Percentiles rank a stretch among this genome's conserved stretches.
phyloP scores from a whole-genome alignment of 2,329 filamentous ascomycete genomes.

The Nannizziopsis barbatae region DNA sequence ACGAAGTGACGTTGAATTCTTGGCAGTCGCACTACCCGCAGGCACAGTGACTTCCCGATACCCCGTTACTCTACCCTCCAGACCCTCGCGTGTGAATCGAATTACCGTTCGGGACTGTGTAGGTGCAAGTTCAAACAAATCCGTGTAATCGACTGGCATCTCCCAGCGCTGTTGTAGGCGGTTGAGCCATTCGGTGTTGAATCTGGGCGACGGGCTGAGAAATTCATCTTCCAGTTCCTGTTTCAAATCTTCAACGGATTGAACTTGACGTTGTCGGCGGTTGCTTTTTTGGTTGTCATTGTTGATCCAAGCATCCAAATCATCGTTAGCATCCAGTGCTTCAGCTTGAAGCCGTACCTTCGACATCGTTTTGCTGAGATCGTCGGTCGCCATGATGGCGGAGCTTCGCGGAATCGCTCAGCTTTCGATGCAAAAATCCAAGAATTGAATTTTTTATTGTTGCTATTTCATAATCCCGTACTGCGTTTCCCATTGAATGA shows the following conservation, averaged over 20 bases:
- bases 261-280: conserved; percentile 13
- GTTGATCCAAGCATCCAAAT: conserved; percentile 9
- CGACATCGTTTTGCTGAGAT: conserved; percentile 10
- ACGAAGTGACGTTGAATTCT: conserved; percentile 82
- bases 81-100: conserved; percentile 77
- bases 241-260: conserved; percentile 53
- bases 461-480: no score
- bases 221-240: conserved; percentile 63
- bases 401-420: no score
- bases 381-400: conserved; percentile 4
- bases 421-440: no score
- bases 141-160: conserved; percentile 63
- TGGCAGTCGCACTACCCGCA: conserved; percentile 77
- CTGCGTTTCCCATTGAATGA: no score
- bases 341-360: conserved; percentile 7
- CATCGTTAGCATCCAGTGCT: conserved; percentile 5
- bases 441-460: no score
- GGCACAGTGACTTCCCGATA: conserved; percentile 92
- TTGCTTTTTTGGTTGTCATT: background rate
- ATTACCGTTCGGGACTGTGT: conserved; percentile 93
- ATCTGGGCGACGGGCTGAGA: conserved; percentile 64
- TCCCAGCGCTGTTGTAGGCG: conserved; percentile 85
- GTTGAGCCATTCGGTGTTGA: conserved; percentile 79
- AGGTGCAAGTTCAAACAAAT: conserved; percentile 74
- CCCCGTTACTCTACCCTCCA: conserved; percentile 84